Conservation (phyloP, 2,329 filamentous ascomycete species). For the Aspergillus novoparasiticus region DNA sequence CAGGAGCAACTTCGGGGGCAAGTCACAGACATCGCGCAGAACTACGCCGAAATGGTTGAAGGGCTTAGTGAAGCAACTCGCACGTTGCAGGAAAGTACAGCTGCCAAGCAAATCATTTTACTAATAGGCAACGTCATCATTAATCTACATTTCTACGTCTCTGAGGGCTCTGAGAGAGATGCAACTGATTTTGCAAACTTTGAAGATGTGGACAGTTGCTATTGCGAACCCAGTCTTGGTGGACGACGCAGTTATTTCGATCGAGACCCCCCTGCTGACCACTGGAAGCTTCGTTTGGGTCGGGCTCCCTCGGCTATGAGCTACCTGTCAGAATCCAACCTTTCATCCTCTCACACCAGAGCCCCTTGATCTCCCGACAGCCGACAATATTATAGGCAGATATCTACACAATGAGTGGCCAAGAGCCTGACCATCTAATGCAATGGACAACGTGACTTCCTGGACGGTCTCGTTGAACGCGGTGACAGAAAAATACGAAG, state of each 20-base stretch:
- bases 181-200: constrained; percentile 22
- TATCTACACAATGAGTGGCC: neutral
- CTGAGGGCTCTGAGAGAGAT: constrained; percentile 11
- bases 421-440: neutral
- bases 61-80: neutral
- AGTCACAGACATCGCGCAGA: constrained; percentile 20
- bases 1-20: constrained; percentile 21
- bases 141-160: constrained; percentile 24
- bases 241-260: constrained; percentile 29
- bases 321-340: neutral
- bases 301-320: neutral
- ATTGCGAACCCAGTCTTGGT: constrained; percentile 17
- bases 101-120: constrained; percentile 19
- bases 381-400: no score
- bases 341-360: neutral
- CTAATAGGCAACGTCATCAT: constrained; percentile 26
- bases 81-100: constrained; percentile 7
- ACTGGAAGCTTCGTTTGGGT: constrained; percentile 9
- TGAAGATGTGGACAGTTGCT: constrained; percentile 11
- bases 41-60: constrained; percentile 16
- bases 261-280: constrained; percentile 14
- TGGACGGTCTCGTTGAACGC: neutral
- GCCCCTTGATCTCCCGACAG: constrained; percentile 1
- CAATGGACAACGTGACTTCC: neutral
- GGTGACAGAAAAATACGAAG: neutral